Evolutionary conservation across 768 basidiomycete genomes (phyloP), one percentile per base, ranked within the genome.

Genomic region (Gloeophyllum trabeum): DNA sequence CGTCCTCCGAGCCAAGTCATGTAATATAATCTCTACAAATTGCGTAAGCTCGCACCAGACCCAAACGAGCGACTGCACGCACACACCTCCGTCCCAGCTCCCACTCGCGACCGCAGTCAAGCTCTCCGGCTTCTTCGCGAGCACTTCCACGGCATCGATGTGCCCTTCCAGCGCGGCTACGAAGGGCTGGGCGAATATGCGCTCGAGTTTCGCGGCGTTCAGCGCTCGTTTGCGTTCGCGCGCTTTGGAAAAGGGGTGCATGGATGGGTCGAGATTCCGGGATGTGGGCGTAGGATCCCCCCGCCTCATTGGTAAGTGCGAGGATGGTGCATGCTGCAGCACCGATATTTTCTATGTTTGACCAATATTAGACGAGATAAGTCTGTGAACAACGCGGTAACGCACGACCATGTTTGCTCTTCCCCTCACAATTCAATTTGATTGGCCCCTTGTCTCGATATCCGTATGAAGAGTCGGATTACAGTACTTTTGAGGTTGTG

Each of bases 121-220:
- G 1, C 83, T 76, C 14, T 79, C 76, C 16, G 80, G 78, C 47
- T 78, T 81, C 51, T 75, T 79, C 13, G 74, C 73, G 45, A 97
- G 63, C 16, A 79, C 76, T 61, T 96, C 93, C n/a, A 97, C 81
- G 14, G 91, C 90, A 57, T 97, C 93, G 28, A 85, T 70, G 59
- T 98, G 96, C 2, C 96, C 96, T 46, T 96, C 93, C 39, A 99
- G 58, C 41, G 78, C 73, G 26, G 76, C 88, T 13, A 99, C 69
- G 53, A 98, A 98, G 0, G 96, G 96, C 53, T 96, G 97, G n/a
- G 96, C 81, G 56, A 98, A 97, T 65, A 99, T 89, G 45, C 88
- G 70, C 40, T 97, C 94, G 73, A 99, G 87, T 65, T 99, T 99
- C 12, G 84, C 85, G 2, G 96, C 96, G 48, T 92, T 94, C 36